Evolutionary conservation across 768 basidiomycete species (phyloP).

Genomic region (Suillus ampliporus): DNA sequence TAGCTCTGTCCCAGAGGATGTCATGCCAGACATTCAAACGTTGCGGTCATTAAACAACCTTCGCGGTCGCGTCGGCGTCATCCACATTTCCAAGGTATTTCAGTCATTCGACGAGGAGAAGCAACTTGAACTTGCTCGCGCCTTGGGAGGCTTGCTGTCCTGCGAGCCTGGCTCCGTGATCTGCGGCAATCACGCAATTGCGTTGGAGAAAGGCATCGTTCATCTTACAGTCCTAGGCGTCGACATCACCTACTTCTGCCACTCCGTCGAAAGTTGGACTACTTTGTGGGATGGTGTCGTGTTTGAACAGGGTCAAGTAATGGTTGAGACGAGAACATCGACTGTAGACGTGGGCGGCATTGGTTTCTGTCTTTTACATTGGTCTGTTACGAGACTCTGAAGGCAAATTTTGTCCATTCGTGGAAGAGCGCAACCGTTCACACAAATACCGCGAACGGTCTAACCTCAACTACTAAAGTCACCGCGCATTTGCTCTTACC

Average conservation of each 20-base stretch:
- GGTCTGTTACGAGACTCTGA: background rate
- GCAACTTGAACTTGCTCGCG: slow-evolving; percentile 22
- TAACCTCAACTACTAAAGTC: background rate
- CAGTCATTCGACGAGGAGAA: slow-evolving; percentile 25
- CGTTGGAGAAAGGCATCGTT: slow-evolving; percentile 12
- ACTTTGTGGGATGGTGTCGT: slow-evolving; percentile 17
- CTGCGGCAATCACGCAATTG: slow-evolving; percentile 23
- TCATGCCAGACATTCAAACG: slow-evolving; percentile 31
- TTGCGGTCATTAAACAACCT: slow-evolving; percentile 49
- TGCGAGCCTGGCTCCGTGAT: slow-evolving; percentile 25
- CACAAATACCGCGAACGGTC: background rate
- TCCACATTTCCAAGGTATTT: slow-evolving; percentile 54
- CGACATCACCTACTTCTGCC: slow-evolving; percentile 20
- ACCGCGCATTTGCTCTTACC: too few species aligned
- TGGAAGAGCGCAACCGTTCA: background rate
- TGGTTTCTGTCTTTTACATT: background rate
- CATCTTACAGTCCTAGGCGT: slow-evolving; percentile 11
- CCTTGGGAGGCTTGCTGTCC: slow-evolving; percentile 25
- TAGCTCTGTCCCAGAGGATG: slow-evolving; percentile 21
- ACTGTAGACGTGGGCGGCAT: background rate
- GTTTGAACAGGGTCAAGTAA: slow-evolving; percentile 11
- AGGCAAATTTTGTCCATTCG: background rate
- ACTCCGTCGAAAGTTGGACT: slow-evolving; percentile 22
- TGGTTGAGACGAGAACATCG: slow-evolving; percentile 1
- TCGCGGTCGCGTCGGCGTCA: slow-evolving; percentile 49